These are phyloP conservation scores for Candida koratica DNA, from an alignment of 805 yeast genomes.

Conservation along the genomic window DNA sequence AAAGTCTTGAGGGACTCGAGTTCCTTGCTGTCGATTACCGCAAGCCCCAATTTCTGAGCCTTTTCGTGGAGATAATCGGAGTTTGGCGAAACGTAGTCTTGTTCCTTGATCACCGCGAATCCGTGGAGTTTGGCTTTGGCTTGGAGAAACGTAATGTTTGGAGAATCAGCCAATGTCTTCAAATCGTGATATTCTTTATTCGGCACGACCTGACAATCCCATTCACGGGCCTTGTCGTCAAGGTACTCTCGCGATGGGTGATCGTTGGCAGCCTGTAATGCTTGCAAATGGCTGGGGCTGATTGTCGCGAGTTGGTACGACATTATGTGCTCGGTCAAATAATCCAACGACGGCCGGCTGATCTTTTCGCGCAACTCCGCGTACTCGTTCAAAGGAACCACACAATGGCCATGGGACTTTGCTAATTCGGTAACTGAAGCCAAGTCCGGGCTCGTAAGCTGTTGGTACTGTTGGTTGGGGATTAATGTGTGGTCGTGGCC, in stretches of 20 bases:
- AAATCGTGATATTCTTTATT: constrained; percentile 17
- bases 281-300: constrained; percentile 11
- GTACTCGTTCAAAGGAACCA: constrained; percentile 17
- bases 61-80: not conserved
- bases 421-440: constrained; percentile 22
- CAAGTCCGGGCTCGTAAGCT: constrained; percentile 16
- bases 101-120: constrained; percentile 8
- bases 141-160: constrained; percentile 16
- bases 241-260: constrained; percentile 13
- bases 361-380: constrained; percentile 14
- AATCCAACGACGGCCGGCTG: constrained; percentile 19
- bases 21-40: constrained; percentile 17
- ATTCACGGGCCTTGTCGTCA: constrained; percentile 4
- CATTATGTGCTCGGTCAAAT: constrained; percentile 16
- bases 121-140: constrained; percentile 6
- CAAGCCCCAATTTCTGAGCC: constrained; percentile 17
- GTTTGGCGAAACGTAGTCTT: constrained; percentile 14
- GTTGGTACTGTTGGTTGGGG: constrained; percentile 17
- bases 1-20: constrained; percentile 5
- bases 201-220: constrained; percentile 11
- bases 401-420: constrained; percentile 13
- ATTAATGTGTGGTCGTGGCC: constrained; percentile 8
- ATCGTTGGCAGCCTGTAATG: constrained; percentile 6
- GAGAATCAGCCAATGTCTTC: constrained; percentile 14
- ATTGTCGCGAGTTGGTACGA: constrained; percentile 8